Conservation (phyloP, 1,139 yeast genomes). For the Wickerhamomyces sp. region DNA sequence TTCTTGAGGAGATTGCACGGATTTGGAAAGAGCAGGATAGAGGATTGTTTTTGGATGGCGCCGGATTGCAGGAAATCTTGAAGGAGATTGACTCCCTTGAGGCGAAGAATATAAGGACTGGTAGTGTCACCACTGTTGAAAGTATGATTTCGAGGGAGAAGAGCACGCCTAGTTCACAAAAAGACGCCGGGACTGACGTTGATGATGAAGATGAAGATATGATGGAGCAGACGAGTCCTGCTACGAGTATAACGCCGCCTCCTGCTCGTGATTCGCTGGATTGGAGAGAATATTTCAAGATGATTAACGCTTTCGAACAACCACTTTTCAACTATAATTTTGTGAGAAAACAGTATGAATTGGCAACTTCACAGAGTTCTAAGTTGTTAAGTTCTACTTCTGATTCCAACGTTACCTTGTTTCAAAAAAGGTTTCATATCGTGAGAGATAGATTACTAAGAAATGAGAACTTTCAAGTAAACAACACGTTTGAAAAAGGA, state of each 20-base stretch:
- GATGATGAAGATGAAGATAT: conserved; percentile 16
- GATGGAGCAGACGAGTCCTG: conserved; percentile 14
- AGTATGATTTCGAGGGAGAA: conserved; percentile 3
- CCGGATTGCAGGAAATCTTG: conserved; percentile 58
- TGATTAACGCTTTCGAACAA: conserved; percentile 61
- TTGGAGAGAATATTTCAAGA: conserved; percentile 71
- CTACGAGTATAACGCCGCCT: conserved; percentile 23
- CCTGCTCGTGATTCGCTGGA: conserved; percentile 29
- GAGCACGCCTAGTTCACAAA: background rate
- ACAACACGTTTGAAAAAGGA: conserved; percentile 28
- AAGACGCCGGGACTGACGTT: background rate
- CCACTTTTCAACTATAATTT: conserved; percentile 64
- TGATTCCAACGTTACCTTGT: conserved; percentile 31
- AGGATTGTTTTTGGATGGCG: conserved; percentile 79
- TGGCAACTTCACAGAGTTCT: conserved; percentile 16
- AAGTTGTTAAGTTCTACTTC: conserved; percentile 25
- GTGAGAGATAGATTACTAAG: conserved; percentile 67
- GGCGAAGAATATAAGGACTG: conserved; percentile 7
- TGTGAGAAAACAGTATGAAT: conserved; percentile 58
- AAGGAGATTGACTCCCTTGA: conserved; percentile 40
- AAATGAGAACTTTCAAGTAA: conserved; percentile 55
- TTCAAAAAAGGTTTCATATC: conserved; percentile 50
- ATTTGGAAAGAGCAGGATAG: conserved; percentile 87
- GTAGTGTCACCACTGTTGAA: conserved; percentile 11
- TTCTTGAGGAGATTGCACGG: conserved; percentile 74